phyloP scores from a whole-genome alignment of 768 basidiomycete species.

The Lactarius hengduanensis region DNA sequence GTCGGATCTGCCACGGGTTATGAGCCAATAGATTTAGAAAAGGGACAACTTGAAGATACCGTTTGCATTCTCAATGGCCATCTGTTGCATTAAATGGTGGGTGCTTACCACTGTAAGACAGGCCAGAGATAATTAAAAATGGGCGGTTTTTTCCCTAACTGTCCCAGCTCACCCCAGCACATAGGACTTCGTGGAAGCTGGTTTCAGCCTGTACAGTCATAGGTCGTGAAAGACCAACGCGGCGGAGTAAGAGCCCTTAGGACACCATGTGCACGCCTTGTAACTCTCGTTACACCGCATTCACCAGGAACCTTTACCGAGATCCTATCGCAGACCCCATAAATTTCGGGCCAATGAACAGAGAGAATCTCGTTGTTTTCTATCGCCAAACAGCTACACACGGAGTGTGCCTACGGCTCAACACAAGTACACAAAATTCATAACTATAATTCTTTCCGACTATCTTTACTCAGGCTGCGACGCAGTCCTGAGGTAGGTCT shows the following conservation, averaged over 20 bases:
- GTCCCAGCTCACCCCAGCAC: too few relatives aligned
- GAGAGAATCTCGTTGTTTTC: neutral
- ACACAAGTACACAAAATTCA: constrained; percentile 15
- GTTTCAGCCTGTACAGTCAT: too few relatives aligned
- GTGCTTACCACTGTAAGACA: too few relatives aligned
- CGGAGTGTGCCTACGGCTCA: constrained; percentile 3
- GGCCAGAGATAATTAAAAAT: too few relatives aligned
- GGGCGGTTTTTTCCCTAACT: too few relatives aligned
- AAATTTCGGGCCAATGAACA: neutral
- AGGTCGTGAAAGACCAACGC: too few relatives aligned
- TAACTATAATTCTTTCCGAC: constrained; percentile 18
- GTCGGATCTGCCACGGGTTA: constrained; percentile 62
- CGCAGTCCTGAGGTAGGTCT: constrained; percentile 90
- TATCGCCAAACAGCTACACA: neutral
- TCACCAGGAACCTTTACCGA: neutral
- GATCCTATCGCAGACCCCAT: neutral
- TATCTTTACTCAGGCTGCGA: constrained; percentile 40
- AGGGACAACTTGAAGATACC: constrained; percentile 48
- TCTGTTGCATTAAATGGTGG: constrained; percentile 71
- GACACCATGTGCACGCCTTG: neutral
- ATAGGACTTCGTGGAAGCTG: too few relatives aligned
- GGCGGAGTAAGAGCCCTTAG: too few relatives aligned
- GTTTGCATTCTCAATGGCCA: constrained; percentile 65
- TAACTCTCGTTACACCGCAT: too few relatives aligned
- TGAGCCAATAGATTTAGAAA: constrained; percentile 12